Evolutionary conservation across 371 early-diverging fungal genomes (phyloP).

Genomic region (Mortierella sp.): DNA sequence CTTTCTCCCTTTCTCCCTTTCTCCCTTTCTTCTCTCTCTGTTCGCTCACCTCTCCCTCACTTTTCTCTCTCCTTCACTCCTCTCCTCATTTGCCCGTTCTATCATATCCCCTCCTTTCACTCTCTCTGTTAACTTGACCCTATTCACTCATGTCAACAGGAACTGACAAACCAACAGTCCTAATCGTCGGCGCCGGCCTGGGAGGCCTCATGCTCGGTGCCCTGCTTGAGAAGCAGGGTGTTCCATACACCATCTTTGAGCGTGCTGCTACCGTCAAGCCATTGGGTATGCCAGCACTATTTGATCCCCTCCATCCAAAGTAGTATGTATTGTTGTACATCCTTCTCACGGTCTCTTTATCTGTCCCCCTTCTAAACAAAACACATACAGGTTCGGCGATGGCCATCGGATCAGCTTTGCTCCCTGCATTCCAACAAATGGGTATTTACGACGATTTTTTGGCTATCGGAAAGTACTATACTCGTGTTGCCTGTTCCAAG

Average conservation of each 20-base stretch:
- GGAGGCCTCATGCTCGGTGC: conserved; percentile 9
- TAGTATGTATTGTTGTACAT: not conserved
- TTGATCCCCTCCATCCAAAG: too few species aligned
- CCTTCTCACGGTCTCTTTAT: not conserved
- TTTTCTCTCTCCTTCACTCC: not conserved
- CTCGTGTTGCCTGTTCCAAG: too few species aligned
- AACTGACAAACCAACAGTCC: not conserved
- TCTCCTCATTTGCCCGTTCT: too few species aligned
- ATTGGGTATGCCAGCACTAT: not conserved
- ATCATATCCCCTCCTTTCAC: not conserved
- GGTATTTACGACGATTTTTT: not conserved
- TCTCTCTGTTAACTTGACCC: not conserved
- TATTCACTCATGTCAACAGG: not conserved
- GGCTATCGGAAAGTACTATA: not conserved
- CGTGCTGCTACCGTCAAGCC: not conserved
- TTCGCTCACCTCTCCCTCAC: not conserved
- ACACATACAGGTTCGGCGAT: not conserved
- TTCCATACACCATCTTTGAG: conserved; percentile 6
- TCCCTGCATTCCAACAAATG: not conserved
- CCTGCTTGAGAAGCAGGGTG: not conserved
- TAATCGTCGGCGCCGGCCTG: conserved; percentile 17
- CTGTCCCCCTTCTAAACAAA: not conserved
- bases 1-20: too few species aligned
- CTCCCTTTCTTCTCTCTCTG: not conserved
- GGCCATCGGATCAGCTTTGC: not conserved